These are phyloP conservation scores for Brassica cretica DNA, from an alignment of 345 rosid species.

Conservation along the genomic window DNA sequence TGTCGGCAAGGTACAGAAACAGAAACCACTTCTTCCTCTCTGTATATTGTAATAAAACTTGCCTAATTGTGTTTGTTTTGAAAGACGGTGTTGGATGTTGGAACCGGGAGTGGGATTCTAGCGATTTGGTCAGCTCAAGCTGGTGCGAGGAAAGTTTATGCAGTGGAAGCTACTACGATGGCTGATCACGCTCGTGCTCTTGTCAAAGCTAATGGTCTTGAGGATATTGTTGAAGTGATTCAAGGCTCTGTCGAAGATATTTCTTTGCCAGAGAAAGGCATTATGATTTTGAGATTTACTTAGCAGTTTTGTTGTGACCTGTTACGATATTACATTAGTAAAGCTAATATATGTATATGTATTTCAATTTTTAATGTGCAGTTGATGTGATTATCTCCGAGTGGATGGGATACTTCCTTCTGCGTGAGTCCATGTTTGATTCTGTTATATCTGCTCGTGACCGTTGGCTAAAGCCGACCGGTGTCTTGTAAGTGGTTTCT, in stretches of 20 bases:
- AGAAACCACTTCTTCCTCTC: background rate
- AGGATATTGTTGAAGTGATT: constrained; percentile 75
- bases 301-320: no score
- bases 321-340: no score
- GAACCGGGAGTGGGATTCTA: constrained; percentile 98
- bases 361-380: constrained; percentile 40
- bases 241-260: constrained; percentile 90
- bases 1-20: constrained; percentile 61
- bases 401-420: constrained; percentile 99
- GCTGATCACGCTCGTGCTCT: constrained; percentile 87
- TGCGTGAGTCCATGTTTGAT: constrained; percentile 98
- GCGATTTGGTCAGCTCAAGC: constrained; percentile 99
- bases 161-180: constrained; percentile 96
- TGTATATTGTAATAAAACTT: background rate
- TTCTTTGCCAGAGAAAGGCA: constrained; percentile 88
- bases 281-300: no score
- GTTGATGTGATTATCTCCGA: constrained; percentile 98
- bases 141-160: constrained; percentile 97
- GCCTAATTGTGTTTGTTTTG: constrained; percentile 6
- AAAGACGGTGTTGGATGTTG: constrained; percentile 95
- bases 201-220: constrained; percentile 73
- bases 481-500: constrained; percentile 70
- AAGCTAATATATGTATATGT: background rate
- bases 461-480: constrained; percentile 91
- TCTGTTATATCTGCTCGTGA: constrained; percentile 97